Conservation (phyloP, 768 basidiomycete species). For the Mycena kentingensis region DNA sequence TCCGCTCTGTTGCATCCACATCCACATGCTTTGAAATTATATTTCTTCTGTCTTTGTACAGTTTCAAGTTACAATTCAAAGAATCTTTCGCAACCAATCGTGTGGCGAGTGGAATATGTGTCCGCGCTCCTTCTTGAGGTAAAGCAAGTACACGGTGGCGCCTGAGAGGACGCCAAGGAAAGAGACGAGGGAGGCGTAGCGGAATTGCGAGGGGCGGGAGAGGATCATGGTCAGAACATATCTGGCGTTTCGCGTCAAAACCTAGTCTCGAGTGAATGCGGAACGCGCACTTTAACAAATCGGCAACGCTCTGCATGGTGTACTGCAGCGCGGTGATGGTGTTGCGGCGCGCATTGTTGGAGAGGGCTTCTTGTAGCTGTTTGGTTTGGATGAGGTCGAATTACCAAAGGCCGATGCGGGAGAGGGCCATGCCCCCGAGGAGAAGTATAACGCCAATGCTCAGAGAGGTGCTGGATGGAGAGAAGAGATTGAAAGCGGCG, state of each 20-base stretch:
- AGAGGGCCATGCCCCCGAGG: conserved; percentile 44
- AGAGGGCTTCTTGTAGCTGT: conserved; percentile 47
- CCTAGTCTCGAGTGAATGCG: not conserved
- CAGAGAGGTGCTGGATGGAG: conserved; percentile 20
- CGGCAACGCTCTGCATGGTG: conserved; percentile 36
- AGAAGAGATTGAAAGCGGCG: conserved; percentile 37
- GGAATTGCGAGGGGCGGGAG: conserved; percentile 24
- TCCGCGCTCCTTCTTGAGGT: conserved; percentile 34
- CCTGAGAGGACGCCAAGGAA: conserved; percentile 33
- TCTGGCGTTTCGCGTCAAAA: not conserved
- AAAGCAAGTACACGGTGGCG: conserved; percentile 32
- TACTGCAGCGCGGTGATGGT: conserved; percentile 42
- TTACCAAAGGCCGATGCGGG: conserved; percentile 51
- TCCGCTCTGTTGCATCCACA: too few relatives aligned
- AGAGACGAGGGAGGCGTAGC: conserved; percentile 26
- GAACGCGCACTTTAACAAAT: conserved; percentile 29
- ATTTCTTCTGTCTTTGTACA: too few relatives aligned
- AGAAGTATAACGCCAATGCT: not conserved
- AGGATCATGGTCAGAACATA: conserved; percentile 26
- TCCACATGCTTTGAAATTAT: too few relatives aligned
- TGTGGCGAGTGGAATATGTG: conserved; percentile 32
- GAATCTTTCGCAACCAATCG: conserved; percentile 23
- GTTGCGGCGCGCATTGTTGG: conserved; percentile 47
- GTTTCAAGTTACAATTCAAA: too few relatives aligned
- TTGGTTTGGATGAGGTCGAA: conserved; percentile 56